Percentiles rank a stretch among this genome's conserved stretches.
phyloP scores from a whole-genome alignment of 352 stramenopile species.

The Plasmopara muralis region DNA sequence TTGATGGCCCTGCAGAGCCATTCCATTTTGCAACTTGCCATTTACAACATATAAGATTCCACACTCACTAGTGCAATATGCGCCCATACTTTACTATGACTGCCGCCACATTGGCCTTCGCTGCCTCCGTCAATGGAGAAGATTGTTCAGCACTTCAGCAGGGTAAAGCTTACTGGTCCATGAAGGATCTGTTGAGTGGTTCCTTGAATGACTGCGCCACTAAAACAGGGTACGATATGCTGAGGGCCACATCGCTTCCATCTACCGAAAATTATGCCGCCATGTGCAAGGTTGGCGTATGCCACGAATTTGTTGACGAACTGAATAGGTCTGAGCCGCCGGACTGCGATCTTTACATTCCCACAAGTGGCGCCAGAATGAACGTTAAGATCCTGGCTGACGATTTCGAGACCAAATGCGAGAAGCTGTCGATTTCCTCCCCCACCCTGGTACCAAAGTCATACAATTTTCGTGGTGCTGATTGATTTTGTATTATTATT shows the following conservation, averaged over 20 bases:
- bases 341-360: slow-evolving; percentile 36
- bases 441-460: not conserved
- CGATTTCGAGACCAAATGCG: slow-evolving; percentile 18
- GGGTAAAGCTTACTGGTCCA: slow-evolving; percentile 19
- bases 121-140: slow-evolving; percentile 9
- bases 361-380: slow-evolving; percentile 31
- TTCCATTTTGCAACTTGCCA: not conserved
- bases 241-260: slow-evolving; percentile 22
- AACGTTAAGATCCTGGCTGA: slow-evolving; percentile 31
- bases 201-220: slow-evolving; percentile 18
- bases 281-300: slow-evolving; percentile 28
- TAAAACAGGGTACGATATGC: slow-evolving; percentile 33
- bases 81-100: slow-evolving; percentile 17
- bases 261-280: slow-evolving; percentile 16
- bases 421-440: not conserved
- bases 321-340: slow-evolving; percentile 25
- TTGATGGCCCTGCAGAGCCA: not conserved
- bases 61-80: slow-evolving; percentile 5
- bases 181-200: slow-evolving; percentile 18
- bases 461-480: not conserved
- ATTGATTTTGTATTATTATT: not conserved
- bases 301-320: slow-evolving; percentile 24
- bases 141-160: slow-evolving; percentile 13
- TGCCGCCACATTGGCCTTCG: slow-evolving; percentile 6
- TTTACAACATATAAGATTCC: not conserved